Conservation (phyloP, 495 filamentous ascomycete species). For the Neurospora sp. region DNA sequence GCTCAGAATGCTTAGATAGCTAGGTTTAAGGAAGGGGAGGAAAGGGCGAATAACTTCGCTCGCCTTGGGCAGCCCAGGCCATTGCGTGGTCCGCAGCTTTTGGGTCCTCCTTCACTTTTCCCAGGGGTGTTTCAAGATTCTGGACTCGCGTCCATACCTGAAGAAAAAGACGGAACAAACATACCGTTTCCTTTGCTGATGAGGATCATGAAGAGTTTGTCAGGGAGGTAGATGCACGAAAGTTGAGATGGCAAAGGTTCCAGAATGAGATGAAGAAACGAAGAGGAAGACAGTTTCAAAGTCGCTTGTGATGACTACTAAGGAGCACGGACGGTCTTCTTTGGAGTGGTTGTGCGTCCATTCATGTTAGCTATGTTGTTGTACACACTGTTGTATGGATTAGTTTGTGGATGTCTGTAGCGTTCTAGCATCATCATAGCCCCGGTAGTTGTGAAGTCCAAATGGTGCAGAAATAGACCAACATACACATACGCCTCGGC, state of each 20-base stretch:
- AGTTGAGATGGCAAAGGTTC: not conserved
- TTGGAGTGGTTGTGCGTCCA: not conserved
- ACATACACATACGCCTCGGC: not conserved
- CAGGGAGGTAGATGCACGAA: not conserved
- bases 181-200: not conserved
- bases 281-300: not conserved
- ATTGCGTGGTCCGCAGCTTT: not conserved
- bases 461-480: not conserved
- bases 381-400: not conserved
- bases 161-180: not conserved
- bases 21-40: not conserved
- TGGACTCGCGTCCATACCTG: not conserved
- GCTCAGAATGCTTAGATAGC: not conserved
- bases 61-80: not conserved
- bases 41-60: not conserved
- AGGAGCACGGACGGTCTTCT: not conserved
- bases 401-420: not conserved
- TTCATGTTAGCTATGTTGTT: not conserved
- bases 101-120: not conserved
- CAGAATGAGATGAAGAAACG: not conserved
- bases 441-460: not conserved
- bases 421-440: not conserved
- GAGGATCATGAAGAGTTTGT: not conserved
- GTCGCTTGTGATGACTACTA: not conserved
- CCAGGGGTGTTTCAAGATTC: not conserved